Percentiles rank a stretch among this genome's conserved stretches.
These are phyloP conservation scores for Clavispora vitiphila DNA, from an alignment of 805 yeast genomes.

Conservation along the genomic window DNA sequence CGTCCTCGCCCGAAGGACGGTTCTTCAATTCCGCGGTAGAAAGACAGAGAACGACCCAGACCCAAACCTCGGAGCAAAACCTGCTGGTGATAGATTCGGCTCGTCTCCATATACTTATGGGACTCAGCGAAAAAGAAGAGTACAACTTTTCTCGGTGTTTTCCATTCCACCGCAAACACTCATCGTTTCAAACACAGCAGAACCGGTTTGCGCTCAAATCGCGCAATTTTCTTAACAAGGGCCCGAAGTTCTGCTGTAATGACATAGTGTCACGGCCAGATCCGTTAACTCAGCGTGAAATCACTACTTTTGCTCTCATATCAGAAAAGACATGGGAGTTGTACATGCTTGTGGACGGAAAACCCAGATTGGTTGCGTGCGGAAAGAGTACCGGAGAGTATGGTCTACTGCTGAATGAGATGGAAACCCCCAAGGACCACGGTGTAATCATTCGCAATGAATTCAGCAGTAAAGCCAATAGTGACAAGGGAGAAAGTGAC, in stretches of 20 bases:
- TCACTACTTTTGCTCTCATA: conserved; percentile 60
- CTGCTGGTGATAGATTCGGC: neutral
- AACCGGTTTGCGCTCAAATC: conserved; percentile 30
- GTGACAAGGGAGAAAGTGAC: conserved; percentile 10
- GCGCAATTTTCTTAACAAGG: conserved; percentile 21
- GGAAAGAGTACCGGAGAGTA: conserved; percentile 69
- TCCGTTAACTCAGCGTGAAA: conserved; percentile 45
- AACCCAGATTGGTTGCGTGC: conserved; percentile 57
- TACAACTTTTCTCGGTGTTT: conserved; percentile 70
- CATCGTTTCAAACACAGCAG: conserved; percentile 50
- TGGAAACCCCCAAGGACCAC: conserved; percentile 14
- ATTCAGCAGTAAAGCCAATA: conserved; percentile 9
- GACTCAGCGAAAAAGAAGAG: conserved; percentile 45
- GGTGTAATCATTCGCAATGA: conserved; percentile 28
- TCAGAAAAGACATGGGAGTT: conserved; percentile 72
- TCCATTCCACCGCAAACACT: conserved; percentile 68
- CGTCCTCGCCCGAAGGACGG: neutral
- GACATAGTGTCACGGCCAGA: conserved; percentile 29
- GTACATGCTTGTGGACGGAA: conserved; percentile 40
- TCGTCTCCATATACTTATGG: neutral
- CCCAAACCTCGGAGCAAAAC: conserved; percentile 1
- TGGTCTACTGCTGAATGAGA: conserved; percentile 40
- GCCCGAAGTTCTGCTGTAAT: conserved; percentile 24
- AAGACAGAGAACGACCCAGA: neutral
- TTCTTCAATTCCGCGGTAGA: neutral